Evolutionary conservation across 371 early-diverging fungal genomes (phyloP).

Genomic region (Mucor indicus): DNA sequence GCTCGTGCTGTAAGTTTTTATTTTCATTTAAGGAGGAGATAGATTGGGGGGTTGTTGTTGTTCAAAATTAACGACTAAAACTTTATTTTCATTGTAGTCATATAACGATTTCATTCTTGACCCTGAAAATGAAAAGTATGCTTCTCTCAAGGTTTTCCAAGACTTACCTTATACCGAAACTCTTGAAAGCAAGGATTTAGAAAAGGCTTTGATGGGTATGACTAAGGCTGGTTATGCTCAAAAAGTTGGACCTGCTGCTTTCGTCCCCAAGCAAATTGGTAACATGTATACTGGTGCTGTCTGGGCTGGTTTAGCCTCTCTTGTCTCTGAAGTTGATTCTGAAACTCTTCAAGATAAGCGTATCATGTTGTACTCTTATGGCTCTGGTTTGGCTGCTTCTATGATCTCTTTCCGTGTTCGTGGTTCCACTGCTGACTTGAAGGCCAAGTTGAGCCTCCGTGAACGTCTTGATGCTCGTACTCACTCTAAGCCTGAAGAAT

Average conservation of each 20-base stretch:
- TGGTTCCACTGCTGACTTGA: constrained; percentile 61
- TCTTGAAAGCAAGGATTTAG: constrained; percentile 82
- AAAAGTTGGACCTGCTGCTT: constrained; percentile 82
- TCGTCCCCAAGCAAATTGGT: constrained; percentile 87
- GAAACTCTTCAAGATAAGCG: constrained; percentile 80
- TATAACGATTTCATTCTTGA: constrained; percentile 89
- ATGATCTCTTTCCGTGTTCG: constrained; percentile 88
- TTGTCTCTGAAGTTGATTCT: constrained; percentile 72
- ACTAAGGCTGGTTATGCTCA: constrained; percentile 70
- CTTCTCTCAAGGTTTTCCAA: constrained; percentile 56
- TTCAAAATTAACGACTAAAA: not conserved
- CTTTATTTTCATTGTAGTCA: constrained; percentile 18
- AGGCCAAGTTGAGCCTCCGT: constrained; percentile 61
- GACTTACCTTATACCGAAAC: constrained; percentile 66
- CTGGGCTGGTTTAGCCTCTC: constrained; percentile 85
- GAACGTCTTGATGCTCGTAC: constrained; percentile 75
- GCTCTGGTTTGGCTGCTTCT: constrained; percentile 94
- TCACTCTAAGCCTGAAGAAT: constrained; percentile 72
- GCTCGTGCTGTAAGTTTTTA: constrained; percentile 68
- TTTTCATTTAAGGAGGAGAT: too few species aligned
- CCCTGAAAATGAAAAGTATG: constrained; percentile 65
- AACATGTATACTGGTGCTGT: constrained; percentile 97
- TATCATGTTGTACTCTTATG: constrained; percentile 92
- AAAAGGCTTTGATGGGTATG: constrained; percentile 83
- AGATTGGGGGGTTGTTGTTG: not conserved